Percentiles rank a stretch among this genome's conserved stretches.
Conservation (phyloP, 2,329 filamentous ascomycete species). For the Alternaria hordeiaustralica region DNA sequence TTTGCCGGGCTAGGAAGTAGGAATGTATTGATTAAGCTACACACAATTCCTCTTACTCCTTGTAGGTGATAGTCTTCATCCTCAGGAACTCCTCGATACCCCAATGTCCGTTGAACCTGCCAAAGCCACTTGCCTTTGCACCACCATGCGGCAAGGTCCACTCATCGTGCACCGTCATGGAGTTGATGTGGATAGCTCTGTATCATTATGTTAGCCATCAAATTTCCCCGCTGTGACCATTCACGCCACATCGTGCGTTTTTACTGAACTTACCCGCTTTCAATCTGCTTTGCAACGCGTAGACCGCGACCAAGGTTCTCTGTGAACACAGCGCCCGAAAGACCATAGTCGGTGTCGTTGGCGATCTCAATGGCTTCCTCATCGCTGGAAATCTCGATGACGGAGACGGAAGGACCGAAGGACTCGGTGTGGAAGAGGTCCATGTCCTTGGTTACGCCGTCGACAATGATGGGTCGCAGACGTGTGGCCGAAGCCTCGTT, state of each 20-base stretch:
- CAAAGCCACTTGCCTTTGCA: conserved; percentile 58
- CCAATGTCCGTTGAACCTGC: conserved; percentile 54
- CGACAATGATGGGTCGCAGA: conserved; percentile 71
- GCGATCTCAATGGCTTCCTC: conserved; percentile 76
- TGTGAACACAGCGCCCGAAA: conserved; percentile 75
- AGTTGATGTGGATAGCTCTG: conserved; percentile 59
- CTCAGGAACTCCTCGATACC: conserved; percentile 57
- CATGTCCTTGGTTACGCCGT: conserved; percentile 72
- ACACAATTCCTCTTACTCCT: conserved; percentile 27
- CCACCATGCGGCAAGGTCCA: conserved; percentile 57
- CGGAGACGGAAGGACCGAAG: conserved; percentile 76
- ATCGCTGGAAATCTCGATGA: conserved; percentile 70
- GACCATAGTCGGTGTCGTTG: conserved; percentile 83
- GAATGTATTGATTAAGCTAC: too few species aligned
- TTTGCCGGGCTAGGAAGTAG: too few species aligned
- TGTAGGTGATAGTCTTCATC: conserved; percentile 51
- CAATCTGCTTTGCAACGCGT: conserved; percentile 53
- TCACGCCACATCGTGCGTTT: too few species aligned
- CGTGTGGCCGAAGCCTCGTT: conserved; percentile 52
- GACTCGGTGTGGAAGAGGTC: conserved; percentile 76
- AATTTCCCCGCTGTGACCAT: too few species aligned
- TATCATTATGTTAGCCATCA: background rate
- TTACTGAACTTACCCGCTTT: conserved; percentile 60
- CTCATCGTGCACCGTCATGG: conserved; percentile 60
- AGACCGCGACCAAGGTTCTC: conserved; percentile 62